Evolutionary conservation across 352 stramenopile species (phyloP).

Genomic region (Phytopythium helicoides): DNA sequence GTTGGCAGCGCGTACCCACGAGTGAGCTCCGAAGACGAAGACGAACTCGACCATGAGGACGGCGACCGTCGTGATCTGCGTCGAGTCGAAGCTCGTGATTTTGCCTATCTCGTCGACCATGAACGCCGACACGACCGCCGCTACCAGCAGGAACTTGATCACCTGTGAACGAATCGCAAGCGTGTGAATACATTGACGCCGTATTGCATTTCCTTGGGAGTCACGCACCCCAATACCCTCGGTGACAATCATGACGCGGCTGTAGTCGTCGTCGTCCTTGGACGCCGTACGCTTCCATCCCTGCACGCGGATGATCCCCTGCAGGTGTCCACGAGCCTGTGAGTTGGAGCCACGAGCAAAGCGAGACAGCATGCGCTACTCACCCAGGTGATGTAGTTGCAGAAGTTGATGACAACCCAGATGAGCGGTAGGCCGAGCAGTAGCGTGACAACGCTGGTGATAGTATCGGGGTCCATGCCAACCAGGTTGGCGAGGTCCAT

Average conservation of each 20-base stretch:
- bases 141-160: constrained; percentile 83
- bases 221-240: constrained; percentile 59
- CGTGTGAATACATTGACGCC: not conserved
- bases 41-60: constrained; percentile 82
- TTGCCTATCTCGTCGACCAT: constrained; percentile 80
- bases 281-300: constrained; percentile 71
- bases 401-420: constrained; percentile 78
- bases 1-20: constrained; percentile 54
- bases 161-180: constrained; percentile 29
- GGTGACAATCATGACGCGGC: constrained; percentile 84
- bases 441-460: constrained; percentile 56
- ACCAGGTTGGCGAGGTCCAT: constrained; percentile 56
- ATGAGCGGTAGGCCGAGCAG: constrained; percentile 72
- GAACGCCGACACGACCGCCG: constrained; percentile 77
- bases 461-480: constrained; percentile 32
- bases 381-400: constrained; percentile 82
- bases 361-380: constrained; percentile 5
- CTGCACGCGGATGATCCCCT: constrained; percentile 78
- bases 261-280: constrained; percentile 83
- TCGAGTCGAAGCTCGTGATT: constrained; percentile 80
- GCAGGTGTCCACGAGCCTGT: not conserved
- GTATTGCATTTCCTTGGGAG: not conserved
- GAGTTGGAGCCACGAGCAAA: not conserved
- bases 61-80: constrained; percentile 72
- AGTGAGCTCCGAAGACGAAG: constrained; percentile 74